phyloP scores from a whole-genome alignment of 2,329 filamentous ascomycete species.

The Myriosclerotinia scirpicola region DNA sequence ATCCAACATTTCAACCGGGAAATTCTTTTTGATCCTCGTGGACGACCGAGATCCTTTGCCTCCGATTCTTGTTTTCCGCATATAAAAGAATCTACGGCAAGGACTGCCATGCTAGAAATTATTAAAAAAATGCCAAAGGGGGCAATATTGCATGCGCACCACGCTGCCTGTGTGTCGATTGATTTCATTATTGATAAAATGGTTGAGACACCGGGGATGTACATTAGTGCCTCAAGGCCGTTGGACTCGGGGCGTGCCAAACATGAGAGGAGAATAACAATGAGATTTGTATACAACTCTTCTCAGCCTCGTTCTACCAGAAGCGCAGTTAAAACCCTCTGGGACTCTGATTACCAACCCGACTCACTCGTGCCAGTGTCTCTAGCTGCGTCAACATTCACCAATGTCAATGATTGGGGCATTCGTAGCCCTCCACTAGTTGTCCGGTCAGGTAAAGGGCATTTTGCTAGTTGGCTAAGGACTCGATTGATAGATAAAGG shows the following conservation, averaged over 20 bases:
- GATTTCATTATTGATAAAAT: slow-evolving; percentile 72
- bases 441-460: slow-evolving; percentile 56
- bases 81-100: slow-evolving; percentile 77
- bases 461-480: slow-evolving; percentile 74
- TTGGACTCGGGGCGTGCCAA: slow-evolving; percentile 49
- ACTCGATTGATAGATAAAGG: slow-evolving; percentile 53
- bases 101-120: slow-evolving; percentile 79
- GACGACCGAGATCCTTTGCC: slow-evolving; percentile 49
- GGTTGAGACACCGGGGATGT: slow-evolving; percentile 70
- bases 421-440: slow-evolving; percentile 42
- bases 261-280: not conserved
- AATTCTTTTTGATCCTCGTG: slow-evolving; percentile 60
- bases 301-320: not conserved
- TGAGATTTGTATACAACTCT: not conserved
- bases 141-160: slow-evolving; percentile 77
- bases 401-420: slow-evolving; percentile 35
- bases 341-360: slow-evolving; percentile 38
- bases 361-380: slow-evolving; percentile 40
- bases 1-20: slow-evolving; percentile 72
- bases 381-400: slow-evolving; percentile 54
- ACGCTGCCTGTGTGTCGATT: slow-evolving; percentile 84
- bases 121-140: slow-evolving; percentile 86
- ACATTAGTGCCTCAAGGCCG: slow-evolving; percentile 55
- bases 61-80: slow-evolving; percentile 90
- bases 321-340: slow-evolving; percentile 48